Conservation (phyloP, 2,329 filamentous ascomycete genomes). For the Trichoderma endophyticum region DNA sequence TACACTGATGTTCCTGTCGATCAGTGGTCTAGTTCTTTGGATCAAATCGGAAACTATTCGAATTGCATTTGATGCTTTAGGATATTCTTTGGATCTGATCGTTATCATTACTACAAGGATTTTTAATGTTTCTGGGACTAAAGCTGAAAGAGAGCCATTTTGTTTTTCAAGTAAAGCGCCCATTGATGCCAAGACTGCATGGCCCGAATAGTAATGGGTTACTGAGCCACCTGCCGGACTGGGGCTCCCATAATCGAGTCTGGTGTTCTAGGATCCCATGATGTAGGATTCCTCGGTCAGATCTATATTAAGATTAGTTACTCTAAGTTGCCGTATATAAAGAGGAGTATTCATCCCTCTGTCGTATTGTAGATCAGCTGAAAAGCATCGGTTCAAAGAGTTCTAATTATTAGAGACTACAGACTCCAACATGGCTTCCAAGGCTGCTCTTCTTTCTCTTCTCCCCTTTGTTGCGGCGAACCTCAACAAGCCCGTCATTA, state of each 20-base stretch:
- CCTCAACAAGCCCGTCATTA: conserved; percentile 1
- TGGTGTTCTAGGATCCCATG: neutral
- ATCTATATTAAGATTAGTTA: neutral
- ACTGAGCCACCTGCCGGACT: neutral
- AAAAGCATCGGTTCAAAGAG: neutral
- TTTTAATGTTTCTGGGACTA: neutral
- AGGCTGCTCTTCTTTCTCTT: neutral
- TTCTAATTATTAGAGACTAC: neutral
- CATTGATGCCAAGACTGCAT: neutral
- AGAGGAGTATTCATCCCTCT: neutral
- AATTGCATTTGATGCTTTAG: neutral
- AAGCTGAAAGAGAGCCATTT: neutral
- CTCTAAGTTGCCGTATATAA: neutral
- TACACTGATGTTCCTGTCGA: neutral
- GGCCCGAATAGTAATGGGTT: neutral
- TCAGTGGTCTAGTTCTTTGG: neutral
- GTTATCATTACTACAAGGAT: neutral
- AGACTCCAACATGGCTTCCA: neutral
- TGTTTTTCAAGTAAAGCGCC: neutral
- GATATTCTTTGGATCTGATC: neutral
- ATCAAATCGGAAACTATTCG: neutral
- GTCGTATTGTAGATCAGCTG: neutral
- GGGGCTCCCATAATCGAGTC: neutral
- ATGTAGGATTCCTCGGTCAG: neutral
- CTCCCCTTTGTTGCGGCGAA: neutral